Conservation (phyloP, 2,329 filamentous ascomycete species). For the Arthroderma sp. region DNA sequence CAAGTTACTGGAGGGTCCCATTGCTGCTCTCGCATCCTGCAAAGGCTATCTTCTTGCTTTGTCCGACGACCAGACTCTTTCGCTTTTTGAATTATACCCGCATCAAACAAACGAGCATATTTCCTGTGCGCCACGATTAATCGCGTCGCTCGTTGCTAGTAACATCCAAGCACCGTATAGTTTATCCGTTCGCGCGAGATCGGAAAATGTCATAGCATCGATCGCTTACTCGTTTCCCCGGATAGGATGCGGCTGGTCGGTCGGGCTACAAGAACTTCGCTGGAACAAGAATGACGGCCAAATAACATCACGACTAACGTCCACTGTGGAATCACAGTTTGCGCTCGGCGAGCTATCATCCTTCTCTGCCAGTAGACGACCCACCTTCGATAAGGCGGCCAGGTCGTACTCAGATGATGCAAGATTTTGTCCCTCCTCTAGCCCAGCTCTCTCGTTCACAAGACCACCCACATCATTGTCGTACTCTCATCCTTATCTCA, state of each 20-base stretch:
- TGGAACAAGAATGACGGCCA: conserved; percentile 40
- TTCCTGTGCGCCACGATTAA: conserved; percentile 38
- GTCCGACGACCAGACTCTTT: conserved; percentile 59
- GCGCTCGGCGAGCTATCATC: conserved; percentile 10
- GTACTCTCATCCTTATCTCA: conserved; percentile 71
- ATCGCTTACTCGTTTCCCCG: conserved; percentile 77
- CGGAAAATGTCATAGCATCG: conserved; percentile 56
- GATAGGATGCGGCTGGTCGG: conserved; percentile 65
- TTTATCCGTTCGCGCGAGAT: conserved; percentile 61
- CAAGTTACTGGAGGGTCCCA: conserved; percentile 48
- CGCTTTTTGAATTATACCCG: conserved; percentile 53
- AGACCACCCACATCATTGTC: conserved; percentile 50
- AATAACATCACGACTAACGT: conserved; percentile 25
- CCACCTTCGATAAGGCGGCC: neutral
- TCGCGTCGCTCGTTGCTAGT: conserved; percentile 69
- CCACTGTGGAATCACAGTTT: conserved; percentile 28
- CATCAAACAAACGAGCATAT: neutral
- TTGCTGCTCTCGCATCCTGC: conserved; percentile 58
- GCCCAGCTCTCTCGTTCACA: conserved; percentile 3
- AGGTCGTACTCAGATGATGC: no score
- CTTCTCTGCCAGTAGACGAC: neutral
- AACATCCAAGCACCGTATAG: conserved; percentile 67
- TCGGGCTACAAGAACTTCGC: conserved; percentile 82
- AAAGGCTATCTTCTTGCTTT: conserved; percentile 69
- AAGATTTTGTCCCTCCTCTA: neutral